A percentile compares a stretch with the other conserved stretches of the same genome.
phyloP scores from a whole-genome alignment of 2,329 filamentous ascomycete species.

The Fusarium pseudograminearum region DNA sequence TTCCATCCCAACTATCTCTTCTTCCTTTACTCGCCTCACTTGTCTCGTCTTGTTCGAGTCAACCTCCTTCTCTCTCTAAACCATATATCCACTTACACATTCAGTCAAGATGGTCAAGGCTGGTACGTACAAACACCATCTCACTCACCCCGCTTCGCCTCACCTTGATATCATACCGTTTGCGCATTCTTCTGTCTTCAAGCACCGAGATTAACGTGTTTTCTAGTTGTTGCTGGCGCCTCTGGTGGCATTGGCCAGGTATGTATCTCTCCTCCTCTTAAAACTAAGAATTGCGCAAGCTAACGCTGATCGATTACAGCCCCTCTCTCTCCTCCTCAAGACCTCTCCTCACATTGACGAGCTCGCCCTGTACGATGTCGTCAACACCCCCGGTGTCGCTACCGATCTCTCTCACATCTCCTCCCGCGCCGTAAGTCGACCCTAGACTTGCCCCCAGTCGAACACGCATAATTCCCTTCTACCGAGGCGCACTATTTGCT shows the following conservation, averaged over 20 bases:
- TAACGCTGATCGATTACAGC: slow-evolving; percentile 64
- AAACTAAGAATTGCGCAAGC: slow-evolving; percentile 24
- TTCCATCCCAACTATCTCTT: slow-evolving; percentile 15
- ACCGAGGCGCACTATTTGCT: slow-evolving; percentile 46
- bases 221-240: slow-evolving; percentile 86
- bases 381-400: slow-evolving; percentile 96
- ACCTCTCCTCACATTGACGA: slow-evolving; percentile 87
- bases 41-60: slow-evolving; percentile 15
- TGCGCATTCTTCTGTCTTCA: background rate
- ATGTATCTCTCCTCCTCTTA: slow-evolving; percentile 47
- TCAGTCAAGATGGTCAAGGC: slow-evolving; percentile 69
- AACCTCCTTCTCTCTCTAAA: slow-evolving; percentile 11
- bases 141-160: slow-evolving; percentile 47
- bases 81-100: slow-evolving; percentile 29
- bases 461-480: slow-evolving; percentile 37
- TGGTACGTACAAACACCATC: slow-evolving; percentile 58
- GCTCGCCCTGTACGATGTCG: slow-evolving; percentile 98
- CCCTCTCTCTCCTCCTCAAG: slow-evolving; percentile 96
- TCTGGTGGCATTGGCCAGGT: slow-evolving; percentile 99
- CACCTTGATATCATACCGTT: slow-evolving; percentile 7
- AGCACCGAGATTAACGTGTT: slow-evolving; percentile 20
- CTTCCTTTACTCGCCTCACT: slow-evolving; percentile 5
- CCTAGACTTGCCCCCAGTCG: slow-evolving; percentile 29
- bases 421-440: slow-evolving; percentile 75
- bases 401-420: slow-evolving; percentile 98